Conservation (phyloP, 2,329 filamentous ascomycete genomes). For the Sporothrix dimorphospora region DNA sequence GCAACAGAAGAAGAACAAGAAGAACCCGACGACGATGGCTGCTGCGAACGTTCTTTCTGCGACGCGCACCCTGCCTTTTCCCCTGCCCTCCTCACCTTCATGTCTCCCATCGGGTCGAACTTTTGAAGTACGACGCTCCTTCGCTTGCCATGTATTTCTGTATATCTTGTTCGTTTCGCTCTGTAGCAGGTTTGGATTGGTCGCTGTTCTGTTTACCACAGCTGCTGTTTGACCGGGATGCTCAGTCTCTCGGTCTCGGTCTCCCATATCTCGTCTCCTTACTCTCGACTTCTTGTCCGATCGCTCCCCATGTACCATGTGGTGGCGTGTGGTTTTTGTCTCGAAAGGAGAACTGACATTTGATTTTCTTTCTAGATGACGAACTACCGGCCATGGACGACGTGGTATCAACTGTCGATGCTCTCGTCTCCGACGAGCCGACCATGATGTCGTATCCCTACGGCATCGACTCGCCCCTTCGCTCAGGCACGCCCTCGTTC, state of each 20-base stretch:
- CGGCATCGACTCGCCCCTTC: conserved; percentile 39
- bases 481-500: conserved; percentile 37
- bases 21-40: background rate
- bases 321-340: background rate
- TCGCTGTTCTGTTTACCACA: conserved; percentile 11
- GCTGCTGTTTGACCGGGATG: background rate
- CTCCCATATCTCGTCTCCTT: background rate
- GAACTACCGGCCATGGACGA: conserved; percentile 64
- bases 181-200: background rate
- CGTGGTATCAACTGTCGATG: conserved; percentile 66
- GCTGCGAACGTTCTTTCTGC: background rate
- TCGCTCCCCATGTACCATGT: background rate
- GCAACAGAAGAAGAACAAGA: conserved; percentile 19
- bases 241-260: conserved; percentile 8
- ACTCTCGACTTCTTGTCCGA: background rate
- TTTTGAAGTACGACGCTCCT: background rate
- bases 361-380: conserved; percentile 56
- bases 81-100: background rate
- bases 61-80: background rate
- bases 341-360: conserved; percentile 20
- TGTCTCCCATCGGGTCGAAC: background rate
- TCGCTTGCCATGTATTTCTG: conserved; percentile 7
- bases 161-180: conserved; percentile 5
- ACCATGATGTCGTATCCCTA: conserved; percentile 16
- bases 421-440: conserved; percentile 65